Conservation (phyloP, 371 early-diverging fungal species). For the Circinella umbellata region DNA sequence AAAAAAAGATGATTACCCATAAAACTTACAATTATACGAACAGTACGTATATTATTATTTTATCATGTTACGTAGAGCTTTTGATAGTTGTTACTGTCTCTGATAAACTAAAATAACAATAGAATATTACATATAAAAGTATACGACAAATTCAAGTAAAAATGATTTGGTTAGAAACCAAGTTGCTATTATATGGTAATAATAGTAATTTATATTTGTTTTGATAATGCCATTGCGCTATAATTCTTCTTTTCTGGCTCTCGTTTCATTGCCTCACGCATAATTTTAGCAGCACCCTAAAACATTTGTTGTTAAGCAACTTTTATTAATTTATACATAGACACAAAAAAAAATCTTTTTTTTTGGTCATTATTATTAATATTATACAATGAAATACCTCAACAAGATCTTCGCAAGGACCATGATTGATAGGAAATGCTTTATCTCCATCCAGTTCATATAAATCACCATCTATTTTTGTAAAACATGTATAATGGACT, state of each 20-base stretch:
- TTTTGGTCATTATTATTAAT: not conserved
- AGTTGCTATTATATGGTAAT: no score
- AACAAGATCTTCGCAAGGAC: conserved; percentile 60
- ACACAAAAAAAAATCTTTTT: no score
- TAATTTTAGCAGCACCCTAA: conserved; percentile 64
- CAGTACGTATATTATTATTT: no score
- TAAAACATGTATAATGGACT: conserved; percentile 76
- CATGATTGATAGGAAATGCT: conserved; percentile 80
- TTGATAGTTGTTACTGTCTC: no score
- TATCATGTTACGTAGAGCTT: no score
- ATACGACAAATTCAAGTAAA: no score
- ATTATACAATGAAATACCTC: conserved; percentile 32
- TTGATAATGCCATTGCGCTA: conserved; percentile 62
- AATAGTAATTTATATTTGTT: not conserved
- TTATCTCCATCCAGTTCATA: conserved; percentile 87
- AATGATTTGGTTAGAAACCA: no score
- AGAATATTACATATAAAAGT: no score
- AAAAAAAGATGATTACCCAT: no score
- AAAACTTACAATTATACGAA: no score
- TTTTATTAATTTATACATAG: no score
- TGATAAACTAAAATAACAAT: no score
- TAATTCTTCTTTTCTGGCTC: conserved; percentile 70
- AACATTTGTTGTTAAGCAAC: not conserved
- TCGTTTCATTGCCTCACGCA: conserved; percentile 67
- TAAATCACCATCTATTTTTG: conserved; percentile 67